phyloP scores from a whole-genome alignment of 257 asterid genomes.

The Solanum paucissectum region DNA sequence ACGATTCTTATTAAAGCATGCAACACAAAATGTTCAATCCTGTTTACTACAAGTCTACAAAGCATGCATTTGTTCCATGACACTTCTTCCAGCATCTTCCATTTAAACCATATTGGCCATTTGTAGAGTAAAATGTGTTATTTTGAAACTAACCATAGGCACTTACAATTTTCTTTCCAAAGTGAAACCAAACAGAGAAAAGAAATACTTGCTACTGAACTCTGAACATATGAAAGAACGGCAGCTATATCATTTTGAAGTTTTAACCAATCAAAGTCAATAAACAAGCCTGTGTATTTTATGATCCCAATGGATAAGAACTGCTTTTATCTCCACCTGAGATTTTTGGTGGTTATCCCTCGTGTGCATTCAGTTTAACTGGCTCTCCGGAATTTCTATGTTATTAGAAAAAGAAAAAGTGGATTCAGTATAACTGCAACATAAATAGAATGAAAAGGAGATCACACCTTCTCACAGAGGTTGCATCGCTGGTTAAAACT shows the following conservation, averaged over 20 bases:
- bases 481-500: background rate
- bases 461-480: background rate
- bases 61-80: background rate
- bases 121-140: background rate
- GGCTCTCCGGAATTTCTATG: background rate
- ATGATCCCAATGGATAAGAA: background rate
- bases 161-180: background rate
- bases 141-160: background rate
- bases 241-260: background rate
- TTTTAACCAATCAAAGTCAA: background rate
- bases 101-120: background rate
- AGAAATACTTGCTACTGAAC: background rate
- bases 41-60: background rate
- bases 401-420: background rate
- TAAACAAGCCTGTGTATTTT: background rate
- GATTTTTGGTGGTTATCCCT: background rate
- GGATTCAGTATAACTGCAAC: background rate
- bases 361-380: background rate
- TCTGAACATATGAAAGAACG: background rate
- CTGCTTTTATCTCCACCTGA: background rate
- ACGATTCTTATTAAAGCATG: background rate
- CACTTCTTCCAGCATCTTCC: background rate
- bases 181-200: background rate
- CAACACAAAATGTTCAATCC: background rate
- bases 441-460: background rate